Base-by-base conservation (phyloP, 345 rosid species). In the Gossypium raimondii region DNA sequence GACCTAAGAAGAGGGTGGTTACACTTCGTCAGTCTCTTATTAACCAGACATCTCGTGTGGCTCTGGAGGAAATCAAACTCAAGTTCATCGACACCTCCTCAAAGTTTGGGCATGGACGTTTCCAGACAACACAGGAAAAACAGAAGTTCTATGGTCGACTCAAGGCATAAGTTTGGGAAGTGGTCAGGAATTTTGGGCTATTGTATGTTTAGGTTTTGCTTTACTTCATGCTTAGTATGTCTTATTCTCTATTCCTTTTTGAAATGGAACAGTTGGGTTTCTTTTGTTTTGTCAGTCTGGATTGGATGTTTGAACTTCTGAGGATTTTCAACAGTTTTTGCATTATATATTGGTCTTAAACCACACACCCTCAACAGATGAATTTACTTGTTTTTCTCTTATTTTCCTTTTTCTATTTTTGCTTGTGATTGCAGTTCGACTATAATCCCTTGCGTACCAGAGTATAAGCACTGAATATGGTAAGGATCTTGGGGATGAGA, bases 1-100 rank as follows among this genome's bases (percentile, higher is more conserved):
- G 94, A 55, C 91, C 97, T 7, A 92, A 89, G 92, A 92, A 92
- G 93, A 88, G 97, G 75, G 97, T 92, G 4, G 93, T 90, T n/a
- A 92, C 97, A 10, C 88, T 92, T 10, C 83, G 97, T 9, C 90
- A 84, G 80, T 82, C 97, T 0, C 82, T 92, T 17, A 88, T 89
- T 27, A 81, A 77, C 2, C 97, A 92, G 85, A 92, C 97, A 18
- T 89, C 97, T 18, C 86, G 97, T 45, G 53, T 86, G 70, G 94
- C 97, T 7, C 74, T 86, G 11, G 94, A 92, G 74, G 85, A 81
- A 52, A 88, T 92, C 79, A 92, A 83, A 4, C 81, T 92, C 81
- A 92, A 92, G 90, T 92, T 92, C 78, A 81, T 92, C 0, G 93
- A 88, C 72, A 89, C 94, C 17, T 85, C 93, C 38, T 59, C 64